Evolutionary conservation across 2,329 filamentous ascomycete genomes (phyloP).

Genomic region (Alternaria solani): DNA sequence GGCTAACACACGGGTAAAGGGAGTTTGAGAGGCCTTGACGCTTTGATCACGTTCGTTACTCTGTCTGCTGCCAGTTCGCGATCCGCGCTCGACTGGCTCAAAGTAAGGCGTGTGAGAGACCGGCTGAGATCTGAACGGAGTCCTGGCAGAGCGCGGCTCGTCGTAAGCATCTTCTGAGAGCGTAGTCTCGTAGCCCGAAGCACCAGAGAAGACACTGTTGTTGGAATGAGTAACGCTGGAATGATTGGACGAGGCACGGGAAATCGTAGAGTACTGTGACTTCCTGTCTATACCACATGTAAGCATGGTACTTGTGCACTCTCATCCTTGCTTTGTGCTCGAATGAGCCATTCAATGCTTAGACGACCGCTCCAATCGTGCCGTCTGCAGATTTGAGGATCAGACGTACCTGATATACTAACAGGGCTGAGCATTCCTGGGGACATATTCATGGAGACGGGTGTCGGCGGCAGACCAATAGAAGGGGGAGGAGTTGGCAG

Average conservation of each 20-base stretch:
- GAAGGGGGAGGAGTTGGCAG: constrained; percentile 31
- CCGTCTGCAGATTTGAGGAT: neutral
- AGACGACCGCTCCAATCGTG: neutral
- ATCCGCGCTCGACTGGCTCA: constrained; percentile 30
- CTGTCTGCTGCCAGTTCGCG: constrained; percentile 32
- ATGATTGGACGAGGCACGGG: constrained; percentile 28
- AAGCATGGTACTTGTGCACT: constrained; percentile 10
- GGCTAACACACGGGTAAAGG: constrained; percentile 33
- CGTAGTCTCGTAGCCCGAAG: constrained; percentile 27
- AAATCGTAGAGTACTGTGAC: constrained; percentile 28
- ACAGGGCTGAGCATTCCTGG: constrained; percentile 9
- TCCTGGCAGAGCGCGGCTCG: constrained; percentile 22
- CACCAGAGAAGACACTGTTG: constrained; percentile 30
- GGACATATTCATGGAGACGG: constrained; percentile 5
- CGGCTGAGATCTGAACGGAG: neutral
- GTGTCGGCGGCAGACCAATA: constrained; percentile 27
- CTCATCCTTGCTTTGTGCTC: neutral
- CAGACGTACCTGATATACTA: constrained; percentile 32
- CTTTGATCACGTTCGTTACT: constrained; percentile 22
- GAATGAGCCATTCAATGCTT: neutral
- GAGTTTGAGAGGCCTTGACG: constrained; percentile 25
- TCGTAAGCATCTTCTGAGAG: constrained; percentile 25
- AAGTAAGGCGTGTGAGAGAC: constrained; percentile 11
- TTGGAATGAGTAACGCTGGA: constrained; percentile 27
- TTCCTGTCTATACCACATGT: constrained; percentile 17